Evolutionary conservation across 2,329 filamentous ascomycete species (phyloP).

Genomic region (Scedosporium aurantiacum): DNA sequence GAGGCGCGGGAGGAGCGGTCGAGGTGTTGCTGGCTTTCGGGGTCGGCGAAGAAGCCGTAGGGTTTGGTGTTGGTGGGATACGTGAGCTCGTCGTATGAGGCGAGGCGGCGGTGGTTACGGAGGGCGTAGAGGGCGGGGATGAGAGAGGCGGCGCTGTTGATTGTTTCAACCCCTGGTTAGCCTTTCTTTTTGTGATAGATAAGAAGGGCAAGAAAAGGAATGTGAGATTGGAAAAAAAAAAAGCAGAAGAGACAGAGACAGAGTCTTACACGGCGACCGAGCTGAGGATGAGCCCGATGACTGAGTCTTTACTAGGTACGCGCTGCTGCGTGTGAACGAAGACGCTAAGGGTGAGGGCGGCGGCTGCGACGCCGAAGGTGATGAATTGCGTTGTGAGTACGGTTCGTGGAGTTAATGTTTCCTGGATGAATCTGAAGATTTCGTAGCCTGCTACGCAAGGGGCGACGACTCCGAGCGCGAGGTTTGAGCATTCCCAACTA

Average conservation of each 20-base stretch:
- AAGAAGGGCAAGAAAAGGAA: too few relatives aligned
- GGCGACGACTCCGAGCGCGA: slow-evolving; percentile 35
- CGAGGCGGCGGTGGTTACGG: slow-evolving; percentile 34
- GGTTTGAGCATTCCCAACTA: slow-evolving; percentile 40
- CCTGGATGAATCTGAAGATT: slow-evolving; percentile 32
- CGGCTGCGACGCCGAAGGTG: slow-evolving; percentile 34
- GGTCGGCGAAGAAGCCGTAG: slow-evolving; percentile 28
- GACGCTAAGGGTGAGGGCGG: slow-evolving; percentile 39
- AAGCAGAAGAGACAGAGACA: not conserved
- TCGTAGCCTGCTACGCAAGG: slow-evolving; percentile 36
- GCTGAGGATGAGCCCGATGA: slow-evolving; percentile 37
- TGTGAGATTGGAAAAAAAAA: not conserved
- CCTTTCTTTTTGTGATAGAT: too few relatives aligned
- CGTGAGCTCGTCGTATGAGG: slow-evolving; percentile 38
- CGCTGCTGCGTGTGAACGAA: slow-evolving; percentile 34
- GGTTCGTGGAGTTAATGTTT: slow-evolving; percentile 42
- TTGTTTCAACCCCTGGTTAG: slow-evolving; percentile 6
- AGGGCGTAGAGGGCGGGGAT: slow-evolving; percentile 34
- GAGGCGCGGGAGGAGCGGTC: slow-evolving; percentile 1
- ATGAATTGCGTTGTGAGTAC: slow-evolving; percentile 40
- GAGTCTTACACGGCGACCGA: slow-evolving; percentile 33
- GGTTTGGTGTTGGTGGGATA: slow-evolving; percentile 37
- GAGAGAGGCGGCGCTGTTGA: slow-evolving; percentile 28
- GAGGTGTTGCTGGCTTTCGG: slow-evolving; percentile 11
- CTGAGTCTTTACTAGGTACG: slow-evolving; percentile 33